Percentiles rank a stretch among this genome's conserved stretches.
These are phyloP conservation scores for Wickerhamomyces sp. DNA, from an alignment of 1,139 yeast species.

Conservation along the genomic window DNA sequence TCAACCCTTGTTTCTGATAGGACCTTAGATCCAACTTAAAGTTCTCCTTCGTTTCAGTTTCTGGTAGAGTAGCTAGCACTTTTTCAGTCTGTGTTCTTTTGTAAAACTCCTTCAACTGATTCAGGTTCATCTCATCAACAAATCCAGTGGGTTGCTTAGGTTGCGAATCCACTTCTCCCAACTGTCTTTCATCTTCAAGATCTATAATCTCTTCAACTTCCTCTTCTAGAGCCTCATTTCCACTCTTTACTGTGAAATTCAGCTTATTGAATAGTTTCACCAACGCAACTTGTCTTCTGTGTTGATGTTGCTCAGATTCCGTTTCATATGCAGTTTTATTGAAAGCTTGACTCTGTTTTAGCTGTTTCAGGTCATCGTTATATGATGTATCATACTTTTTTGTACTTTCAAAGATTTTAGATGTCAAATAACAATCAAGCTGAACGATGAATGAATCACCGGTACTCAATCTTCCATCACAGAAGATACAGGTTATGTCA, in stretches of 20 bases:
- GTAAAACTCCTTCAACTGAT: slow-evolving; percentile 75
- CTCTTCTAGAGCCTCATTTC: slow-evolving; percentile 24
- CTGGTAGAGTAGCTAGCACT: slow-evolving; percentile 74
- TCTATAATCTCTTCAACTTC: slow-evolving; percentile 79
- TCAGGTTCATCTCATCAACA: slow-evolving; percentile 46
- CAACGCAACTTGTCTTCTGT: slow-evolving; percentile 55
- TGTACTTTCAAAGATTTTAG: slow-evolving; percentile 41
- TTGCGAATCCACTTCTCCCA: slow-evolving; percentile 30
- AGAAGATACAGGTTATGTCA: slow-evolving; percentile 55
- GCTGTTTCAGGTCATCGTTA: slow-evolving; percentile 17
- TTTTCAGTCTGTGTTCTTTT: slow-evolving; percentile 56
- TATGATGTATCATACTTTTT: slow-evolving; percentile 3
- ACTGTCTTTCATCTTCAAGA: slow-evolving; percentile 66
- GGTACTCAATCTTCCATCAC: slow-evolving; percentile 51
- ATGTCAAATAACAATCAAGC: slow-evolving; percentile 54
- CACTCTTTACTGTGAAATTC: slow-evolving; percentile 24
- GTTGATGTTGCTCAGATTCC: slow-evolving; percentile 45
- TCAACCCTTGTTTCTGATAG: slow-evolving; percentile 85
- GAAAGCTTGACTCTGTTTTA: slow-evolving; percentile 13
- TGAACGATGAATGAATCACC: slow-evolving; percentile 72
- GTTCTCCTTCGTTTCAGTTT: slow-evolving; percentile 53
- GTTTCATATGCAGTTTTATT: slow-evolving; percentile 36
- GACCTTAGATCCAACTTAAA: slow-evolving; percentile 70
- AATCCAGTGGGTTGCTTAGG: slow-evolving; percentile 3
- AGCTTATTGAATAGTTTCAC: slow-evolving; percentile 51